These are phyloP conservation scores for Rhododendron williamsianum DNA, from an alignment of 148 eudicot genomes.

Conservation along the genomic window DNA sequence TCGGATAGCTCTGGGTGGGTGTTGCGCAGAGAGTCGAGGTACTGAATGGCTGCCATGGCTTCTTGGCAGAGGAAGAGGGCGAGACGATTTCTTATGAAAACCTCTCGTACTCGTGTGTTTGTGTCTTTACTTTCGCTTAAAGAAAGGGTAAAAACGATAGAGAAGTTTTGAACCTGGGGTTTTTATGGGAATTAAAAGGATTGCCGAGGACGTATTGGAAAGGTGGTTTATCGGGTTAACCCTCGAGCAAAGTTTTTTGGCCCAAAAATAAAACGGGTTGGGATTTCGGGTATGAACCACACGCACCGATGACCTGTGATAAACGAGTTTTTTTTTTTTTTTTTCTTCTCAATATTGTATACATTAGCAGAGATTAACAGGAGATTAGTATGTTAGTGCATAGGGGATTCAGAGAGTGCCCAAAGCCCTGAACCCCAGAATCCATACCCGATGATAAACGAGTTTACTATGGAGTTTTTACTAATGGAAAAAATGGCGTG, in stretches of 20 bases:
- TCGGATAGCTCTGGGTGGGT: conserved; percentile 77
- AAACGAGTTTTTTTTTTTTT: no score
- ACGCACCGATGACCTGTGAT: not conserved
- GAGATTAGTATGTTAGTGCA: no score
- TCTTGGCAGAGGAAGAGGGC: not conserved
- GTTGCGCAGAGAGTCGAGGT: conserved; percentile 55
- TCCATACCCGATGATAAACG: no score
- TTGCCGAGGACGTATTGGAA: not conserved
- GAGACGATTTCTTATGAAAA: not conserved
- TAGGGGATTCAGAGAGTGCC: no score
- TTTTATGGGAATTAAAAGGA: not conserved
- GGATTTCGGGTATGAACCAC: not conserved
- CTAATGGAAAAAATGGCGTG: no score
- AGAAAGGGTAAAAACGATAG: not conserved
- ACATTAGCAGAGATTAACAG: no score
- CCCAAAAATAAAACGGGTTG: not conserved
- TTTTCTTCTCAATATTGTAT: no score
- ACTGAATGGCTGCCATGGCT: conserved; percentile 66
- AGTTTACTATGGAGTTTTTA: no score
- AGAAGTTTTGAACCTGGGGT: not conserved
- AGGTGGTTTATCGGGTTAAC: not conserved
- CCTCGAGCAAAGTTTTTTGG: not conserved
- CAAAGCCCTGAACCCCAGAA: no score
- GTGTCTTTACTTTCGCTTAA: not conserved
- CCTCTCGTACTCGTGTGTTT: not conserved